Base-by-base conservation (phyloP, 129 eudicot genomes). In the Flaveria linearis region DNA sequence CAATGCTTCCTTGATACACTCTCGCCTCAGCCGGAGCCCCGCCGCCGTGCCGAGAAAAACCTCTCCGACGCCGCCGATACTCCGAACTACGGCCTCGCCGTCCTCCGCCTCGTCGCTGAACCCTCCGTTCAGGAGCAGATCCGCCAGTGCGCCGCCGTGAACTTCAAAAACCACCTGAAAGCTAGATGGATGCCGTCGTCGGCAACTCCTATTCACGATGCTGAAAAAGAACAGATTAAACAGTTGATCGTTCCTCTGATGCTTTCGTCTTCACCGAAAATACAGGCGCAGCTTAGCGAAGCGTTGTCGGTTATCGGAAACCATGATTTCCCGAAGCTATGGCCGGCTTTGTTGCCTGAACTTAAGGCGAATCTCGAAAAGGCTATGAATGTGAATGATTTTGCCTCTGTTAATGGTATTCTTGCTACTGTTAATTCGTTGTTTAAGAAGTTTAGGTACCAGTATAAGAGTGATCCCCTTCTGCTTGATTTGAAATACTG, bases 201-300 rank as follows among this genome's bases (percentile, higher is more conserved):
- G 2, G 52, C 81, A 39, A 5, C 56, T 11, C 87, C 82, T 16
- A 85, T 91, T 14, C 78, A 91, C 1, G 96, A 88, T 66, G 67
- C 85, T 1, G 99, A 94, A 51, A 94, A 91, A 82, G 88, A 91
- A 28, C 99, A 87, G 52, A 89, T 91, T 62, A 94, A 94, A 17
- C 76, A 82, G 28, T 62, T 89, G 9, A 94, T 94, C 12, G 97
- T 94, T 3, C 69, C 90, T 17, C 82, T 94, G n/a, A 91, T 94
- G 99, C 81, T 94, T 10, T 83, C 85, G 0, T 66, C 96, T 1
- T 10, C 85, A 0, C 78, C 92, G 1, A 81, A 78, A 11, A 89
- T 94, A 7, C 93, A 87, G 71, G 85, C 97, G 7, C 99, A 94
- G 87, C 85, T 94, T 20, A 89, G 97, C 14, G 99, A 94, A 74